These are phyloP conservation scores for Penicillium ucsense DNA, from an alignment of 495 filamentous ascomycete genomes.

Conservation along the genomic window DNA sequence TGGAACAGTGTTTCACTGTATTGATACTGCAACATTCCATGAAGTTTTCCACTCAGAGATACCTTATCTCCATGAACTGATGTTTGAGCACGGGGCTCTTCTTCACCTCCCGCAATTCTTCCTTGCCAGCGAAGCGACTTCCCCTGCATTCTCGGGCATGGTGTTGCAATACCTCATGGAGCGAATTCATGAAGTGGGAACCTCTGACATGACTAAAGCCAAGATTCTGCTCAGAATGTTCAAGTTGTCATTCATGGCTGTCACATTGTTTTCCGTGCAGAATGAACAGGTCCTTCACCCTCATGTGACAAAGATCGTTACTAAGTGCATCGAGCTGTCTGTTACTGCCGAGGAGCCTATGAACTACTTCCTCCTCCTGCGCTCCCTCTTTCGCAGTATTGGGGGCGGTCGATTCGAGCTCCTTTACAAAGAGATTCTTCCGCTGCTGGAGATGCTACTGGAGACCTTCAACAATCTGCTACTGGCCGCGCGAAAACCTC, in stretches of 20 bases:
- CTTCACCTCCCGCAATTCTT: conserved; percentile 97
- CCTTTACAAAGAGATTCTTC: conserved; percentile 94
- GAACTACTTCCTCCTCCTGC: conserved; percentile 93
- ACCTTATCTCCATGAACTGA: conserved; percentile 91
- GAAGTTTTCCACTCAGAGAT: conserved; percentile 98
- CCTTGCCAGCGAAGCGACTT: conserved; percentile 93
- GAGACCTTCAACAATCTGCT: conserved; percentile 94
- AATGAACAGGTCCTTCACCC: conserved; percentile 94
- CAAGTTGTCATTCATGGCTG: conserved; percentile 99
- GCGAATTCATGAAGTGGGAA: conserved; percentile 88
- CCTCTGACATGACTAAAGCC: conserved; percentile 77
- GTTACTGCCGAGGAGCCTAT: conserved; percentile 94
- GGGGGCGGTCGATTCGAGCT: conserved; percentile 96
- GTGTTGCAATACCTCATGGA: conserved; percentile 95
- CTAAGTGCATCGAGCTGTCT: conserved; percentile 89
- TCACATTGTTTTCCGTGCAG: conserved; percentile 86
- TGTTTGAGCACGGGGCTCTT: conserved; percentile 90
- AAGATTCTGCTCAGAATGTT: conserved; percentile 90
- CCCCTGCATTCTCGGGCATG: conserved; percentile 96
- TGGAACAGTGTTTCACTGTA: conserved; percentile 95
- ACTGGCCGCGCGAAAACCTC: conserved; percentile 74
- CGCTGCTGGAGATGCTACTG: conserved; percentile 90
- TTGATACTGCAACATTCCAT: conserved; percentile 96
- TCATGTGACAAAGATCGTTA: conserved; percentile 92
- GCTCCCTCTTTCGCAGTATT: conserved; percentile 91